Conservation (phyloP, 768 basidiomycete species). For the Candolleomyces aberdarensis region DNA sequence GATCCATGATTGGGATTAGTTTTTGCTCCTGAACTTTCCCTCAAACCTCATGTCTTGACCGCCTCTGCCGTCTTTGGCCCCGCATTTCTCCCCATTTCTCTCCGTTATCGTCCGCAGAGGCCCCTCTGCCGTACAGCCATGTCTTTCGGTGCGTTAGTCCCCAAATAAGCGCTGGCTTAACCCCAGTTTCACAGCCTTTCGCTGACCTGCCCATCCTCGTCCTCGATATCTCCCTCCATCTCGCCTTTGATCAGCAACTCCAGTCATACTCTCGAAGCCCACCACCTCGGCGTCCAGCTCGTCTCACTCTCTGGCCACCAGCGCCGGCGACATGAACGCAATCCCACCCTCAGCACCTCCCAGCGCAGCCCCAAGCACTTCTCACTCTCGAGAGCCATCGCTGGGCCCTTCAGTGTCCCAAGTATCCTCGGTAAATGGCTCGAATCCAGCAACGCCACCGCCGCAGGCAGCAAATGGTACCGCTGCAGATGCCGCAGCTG, state of each 20-base stretch:
- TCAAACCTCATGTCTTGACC: constrained; percentile 27
- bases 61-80: not conserved
- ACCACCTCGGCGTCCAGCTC: not conserved
- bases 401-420: constrained; percentile 1
- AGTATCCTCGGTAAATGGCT: not conserved
- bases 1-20: constrained; percentile 12
- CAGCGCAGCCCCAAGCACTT: not conserved
- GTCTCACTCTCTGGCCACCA: not conserved
- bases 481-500: not conserved
- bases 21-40: constrained; percentile 16
- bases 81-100: not conserved
- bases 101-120: not conserved
- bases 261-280: constrained; percentile 7
- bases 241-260: constrained; percentile 11
- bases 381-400: not conserved
- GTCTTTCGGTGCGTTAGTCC: not conserved
- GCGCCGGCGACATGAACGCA: constrained; percentile 6
- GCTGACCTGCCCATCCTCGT: not conserved
- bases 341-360: constrained; percentile 2
- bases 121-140: not conserved
- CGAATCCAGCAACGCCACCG: not conserved
- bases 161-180: not conserved
- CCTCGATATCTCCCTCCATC: constrained; percentile 8
- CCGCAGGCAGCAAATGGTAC: constrained; percentile 2
- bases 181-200: constrained; percentile 1